Percentiles rank a stretch among this genome's conserved stretches.
These are phyloP conservation scores for Fonsecaea pedrosoi DNA, from an alignment of 2,329 filamentous ascomycete species.

Conservation along the genomic window DNA sequence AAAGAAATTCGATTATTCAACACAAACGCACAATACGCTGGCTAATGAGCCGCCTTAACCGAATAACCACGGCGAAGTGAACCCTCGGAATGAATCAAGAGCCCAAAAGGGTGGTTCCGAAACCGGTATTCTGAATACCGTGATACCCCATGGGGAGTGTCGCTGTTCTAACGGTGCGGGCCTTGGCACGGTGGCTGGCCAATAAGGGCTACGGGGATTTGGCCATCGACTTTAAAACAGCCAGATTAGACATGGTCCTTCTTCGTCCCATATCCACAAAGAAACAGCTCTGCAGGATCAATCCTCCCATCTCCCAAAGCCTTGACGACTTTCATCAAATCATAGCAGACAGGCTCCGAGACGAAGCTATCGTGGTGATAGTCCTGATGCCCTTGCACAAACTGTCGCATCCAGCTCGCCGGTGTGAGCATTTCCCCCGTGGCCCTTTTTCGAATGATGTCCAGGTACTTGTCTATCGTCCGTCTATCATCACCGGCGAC, in stretches of 20 bases:
- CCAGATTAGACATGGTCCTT: not conserved
- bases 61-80: not conserved
- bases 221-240: not conserved
- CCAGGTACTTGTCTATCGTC: conserved; percentile 66
- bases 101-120: not conserved
- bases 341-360: conserved; percentile 75
- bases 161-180: not conserved
- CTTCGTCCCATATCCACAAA: not conserved
- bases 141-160: not conserved
- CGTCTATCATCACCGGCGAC: conserved; percentile 40
- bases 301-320: conserved; percentile 68
- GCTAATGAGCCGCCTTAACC: conserved; percentile 23
- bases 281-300: conserved; percentile 54
- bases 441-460: conserved; percentile 81
- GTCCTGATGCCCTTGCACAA: conserved; percentile 73
- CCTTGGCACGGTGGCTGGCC: not conserved
- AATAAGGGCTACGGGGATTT: not conserved
- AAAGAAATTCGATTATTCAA: conserved; percentile 9
- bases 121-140: not conserved
- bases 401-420: conserved; percentile 88
- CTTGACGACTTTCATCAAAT: conserved; percentile 81
- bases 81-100: not conserved
- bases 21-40: conserved; percentile 10
- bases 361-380: conserved; percentile 86
- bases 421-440: conserved; percentile 86